These are phyloP conservation scores for Phialophora verrucosa DNA, from an alignment of 2,329 filamentous ascomycete genomes.

Conservation along the genomic window DNA sequence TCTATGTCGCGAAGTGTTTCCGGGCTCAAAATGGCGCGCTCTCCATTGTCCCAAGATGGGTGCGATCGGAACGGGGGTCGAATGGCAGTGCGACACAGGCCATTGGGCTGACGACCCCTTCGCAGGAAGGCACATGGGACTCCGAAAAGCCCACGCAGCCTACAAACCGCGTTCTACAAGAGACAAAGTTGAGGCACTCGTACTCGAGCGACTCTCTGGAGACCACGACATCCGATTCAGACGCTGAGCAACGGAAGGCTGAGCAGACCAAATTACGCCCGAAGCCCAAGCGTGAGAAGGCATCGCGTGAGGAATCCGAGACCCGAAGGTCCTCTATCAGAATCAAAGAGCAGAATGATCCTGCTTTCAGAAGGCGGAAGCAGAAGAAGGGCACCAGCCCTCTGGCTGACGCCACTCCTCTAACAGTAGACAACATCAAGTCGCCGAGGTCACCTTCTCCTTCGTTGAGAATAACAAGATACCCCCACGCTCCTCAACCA, in stretches of 20 bases:
- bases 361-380: constrained; percentile 61
- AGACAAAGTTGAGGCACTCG: constrained; percentile 37
- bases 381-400: constrained; percentile 46
- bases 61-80: constrained; percentile 46
- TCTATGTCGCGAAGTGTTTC: constrained; percentile 82
- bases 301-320: constrained; percentile 27
- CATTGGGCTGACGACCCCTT: constrained; percentile 31
- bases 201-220: constrained; percentile 39
- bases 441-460: constrained; percentile 86
- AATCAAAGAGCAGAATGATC: constrained; percentile 39
- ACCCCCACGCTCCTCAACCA: constrained; percentile 86
- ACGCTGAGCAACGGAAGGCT: constrained; percentile 32
- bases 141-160: constrained; percentile 33
- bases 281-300: constrained; percentile 29
- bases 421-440: constrained; percentile 81
- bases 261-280: constrained; percentile 11
- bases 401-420: constrained; percentile 52
- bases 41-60: constrained; percentile 75
- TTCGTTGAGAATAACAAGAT: constrained; percentile 74
- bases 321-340: constrained; percentile 37
- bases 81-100: constrained; percentile 32
- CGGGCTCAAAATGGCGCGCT: constrained; percentile 81
- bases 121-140: constrained; percentile 19
- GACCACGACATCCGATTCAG: constrained; percentile 34
- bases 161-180: constrained; percentile 27